These are phyloP conservation scores for Pseudoneurospora amorphoporcata DNA, from an alignment of 495 filamentous ascomycete genomes.

Conservation along the genomic window DNA sequence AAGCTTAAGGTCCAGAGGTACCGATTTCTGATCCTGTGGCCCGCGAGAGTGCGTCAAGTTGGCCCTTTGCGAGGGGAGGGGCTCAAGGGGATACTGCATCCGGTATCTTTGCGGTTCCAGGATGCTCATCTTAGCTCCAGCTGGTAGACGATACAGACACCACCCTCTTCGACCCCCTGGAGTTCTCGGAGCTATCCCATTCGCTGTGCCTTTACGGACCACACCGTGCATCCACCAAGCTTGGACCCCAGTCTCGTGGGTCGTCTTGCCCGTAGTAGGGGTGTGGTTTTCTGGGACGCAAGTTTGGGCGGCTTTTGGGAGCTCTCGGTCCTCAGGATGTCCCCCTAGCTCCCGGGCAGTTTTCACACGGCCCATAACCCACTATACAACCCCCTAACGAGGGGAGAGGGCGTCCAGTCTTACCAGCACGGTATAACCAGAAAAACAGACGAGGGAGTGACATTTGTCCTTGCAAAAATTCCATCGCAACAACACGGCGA, in stretches of 20 bases:
- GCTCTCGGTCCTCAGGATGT: background rate
- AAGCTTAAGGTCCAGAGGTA: conserved; percentile 1
- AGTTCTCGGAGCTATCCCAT: background rate
- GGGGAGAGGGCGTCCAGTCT: conserved; percentile 12
- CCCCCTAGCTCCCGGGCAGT: conserved; percentile 1
- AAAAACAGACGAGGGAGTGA: conserved; percentile 11
- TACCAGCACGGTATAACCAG: conserved; percentile 13
- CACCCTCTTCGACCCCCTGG: background rate
- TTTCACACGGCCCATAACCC: conserved; percentile 19
- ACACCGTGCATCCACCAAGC: background rate
- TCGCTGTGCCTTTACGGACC: background rate
- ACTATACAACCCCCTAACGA: conserved; percentile 18
- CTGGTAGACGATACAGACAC: conserved; percentile 1
- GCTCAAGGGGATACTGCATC: conserved; percentile 6
- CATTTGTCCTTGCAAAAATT: conserved; percentile 6
- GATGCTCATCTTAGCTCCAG: conserved; percentile 15
- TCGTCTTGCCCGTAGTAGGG: background rate
- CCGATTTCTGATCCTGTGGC: background rate
- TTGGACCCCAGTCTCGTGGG: background rate
- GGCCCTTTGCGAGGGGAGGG: background rate
- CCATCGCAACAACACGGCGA: conserved; percentile 4
- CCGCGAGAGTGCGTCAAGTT: conserved; percentile 3
- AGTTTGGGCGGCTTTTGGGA: background rate
- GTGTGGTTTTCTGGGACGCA: background rate
- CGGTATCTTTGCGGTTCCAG: conserved; percentile 9